Base-by-base conservation (phyloP, 768 basidiomycete species). In the Filobasidium floriforme region DNA sequence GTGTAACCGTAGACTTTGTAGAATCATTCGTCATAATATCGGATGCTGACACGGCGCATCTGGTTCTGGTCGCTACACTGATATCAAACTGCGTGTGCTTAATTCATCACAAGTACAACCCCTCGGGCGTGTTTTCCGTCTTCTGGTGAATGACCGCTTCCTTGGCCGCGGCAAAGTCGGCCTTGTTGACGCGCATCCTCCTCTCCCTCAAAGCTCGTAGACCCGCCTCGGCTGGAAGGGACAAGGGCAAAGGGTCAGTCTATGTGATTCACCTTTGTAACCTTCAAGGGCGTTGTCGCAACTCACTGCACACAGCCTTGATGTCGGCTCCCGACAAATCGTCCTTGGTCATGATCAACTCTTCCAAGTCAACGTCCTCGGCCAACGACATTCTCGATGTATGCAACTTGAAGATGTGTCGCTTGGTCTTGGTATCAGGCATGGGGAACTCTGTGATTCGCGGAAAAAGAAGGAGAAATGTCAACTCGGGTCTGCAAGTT, bases 131-230 rank as follows among this genome's bases (percentile, higher is more conserved):
- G 70, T 90, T 92, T 81, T 98, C 96, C 79, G 93, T 93, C 87
- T 99, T 99, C 80, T 89, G 85, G 81, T 97, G 94, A 57, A 99
- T 76, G 15, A 90, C 92, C 87, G 96, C 96, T 82, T 97, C 94
- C 76, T 93, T 82, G 2, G 94, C 94, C 14, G 87, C 76, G 3
- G 89, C 87, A 73, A 98, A 90, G 79, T 98, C 94, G 7, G 83
- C 84, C 80, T 96, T 92, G 41, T 85, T 89, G 15, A 97, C 94
- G 59, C 63, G 72, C 73, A 29, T 98, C 68, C 96, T 83, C 63
- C 96, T 83, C 78, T 99, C 96, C 70, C 96, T 84, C 67, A 99
- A 82, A 5, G 96, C 96, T 41, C 98, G 82, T 61, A 99, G 79
- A 71, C 96, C 96, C n/a, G 96, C 94, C 77, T 99, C 96, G 7